phyloP scores from a whole-genome alignment of 2,329 filamentous ascomycete species.

The Xylaria sp. region DNA sequence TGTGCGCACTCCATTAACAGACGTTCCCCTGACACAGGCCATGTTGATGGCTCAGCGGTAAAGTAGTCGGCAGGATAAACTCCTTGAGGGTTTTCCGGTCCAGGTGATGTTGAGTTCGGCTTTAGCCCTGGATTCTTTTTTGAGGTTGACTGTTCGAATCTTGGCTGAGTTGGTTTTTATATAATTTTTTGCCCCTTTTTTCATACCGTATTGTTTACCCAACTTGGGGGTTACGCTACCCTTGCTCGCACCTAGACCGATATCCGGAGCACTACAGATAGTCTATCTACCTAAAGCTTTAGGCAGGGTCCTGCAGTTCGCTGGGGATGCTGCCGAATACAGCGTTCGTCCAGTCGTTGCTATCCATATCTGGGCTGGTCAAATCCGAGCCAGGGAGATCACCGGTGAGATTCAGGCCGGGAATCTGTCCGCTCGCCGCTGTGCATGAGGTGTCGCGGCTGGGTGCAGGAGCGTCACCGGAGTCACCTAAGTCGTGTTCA shows the following conservation, averaged over 20 bases:
- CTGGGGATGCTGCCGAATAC: not conserved
- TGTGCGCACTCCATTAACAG: not conserved
- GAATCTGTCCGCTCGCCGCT: not conserved
- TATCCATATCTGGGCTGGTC: not conserved
- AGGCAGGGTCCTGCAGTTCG: not conserved
- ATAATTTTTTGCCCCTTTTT: not conserved
- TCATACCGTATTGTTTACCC: not conserved
- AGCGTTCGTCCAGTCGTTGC: not conserved
- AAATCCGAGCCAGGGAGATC: too few species aligned
- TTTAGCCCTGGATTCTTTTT: slow-evolving; percentile 7
- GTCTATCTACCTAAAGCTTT: too few species aligned
- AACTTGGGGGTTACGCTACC: not conserved
- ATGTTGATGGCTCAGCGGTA: not conserved
- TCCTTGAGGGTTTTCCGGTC: slow-evolving; percentile 19
- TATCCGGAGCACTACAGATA: too few species aligned
- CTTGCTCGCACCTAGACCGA: too few species aligned
- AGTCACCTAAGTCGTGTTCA: too few species aligned
- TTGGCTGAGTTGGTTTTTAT: not conserved
- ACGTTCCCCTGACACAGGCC: slow-evolving; percentile 6
- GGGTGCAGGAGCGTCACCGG: not conserved
- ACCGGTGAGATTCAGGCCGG: not conserved
- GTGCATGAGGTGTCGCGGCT: not conserved
- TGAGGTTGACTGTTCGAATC: slow-evolving; percentile 11
- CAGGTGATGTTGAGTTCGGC: not conserved
- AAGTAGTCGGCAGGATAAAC: slow-evolving; percentile 9